These are phyloP conservation scores for Echria macrotheca DNA, from an alignment of 495 filamentous ascomycete genomes.

Conservation along the genomic window DNA sequence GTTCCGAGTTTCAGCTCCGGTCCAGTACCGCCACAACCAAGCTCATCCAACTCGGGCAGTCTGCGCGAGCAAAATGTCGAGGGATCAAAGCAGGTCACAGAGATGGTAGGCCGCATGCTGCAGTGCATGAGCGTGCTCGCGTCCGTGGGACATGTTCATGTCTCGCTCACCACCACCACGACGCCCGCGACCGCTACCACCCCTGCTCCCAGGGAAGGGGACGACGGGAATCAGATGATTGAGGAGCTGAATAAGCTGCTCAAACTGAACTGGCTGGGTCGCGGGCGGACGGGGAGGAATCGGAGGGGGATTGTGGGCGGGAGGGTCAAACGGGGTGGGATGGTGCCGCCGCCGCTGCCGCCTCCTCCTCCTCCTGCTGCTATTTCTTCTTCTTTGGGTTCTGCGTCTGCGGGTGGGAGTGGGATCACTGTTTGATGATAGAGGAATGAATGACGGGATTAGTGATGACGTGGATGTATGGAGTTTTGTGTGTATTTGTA, in stretches of 20 bases:
- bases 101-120: slow-evolving; percentile 91
- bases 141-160: slow-evolving; percentile 45
- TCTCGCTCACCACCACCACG: background rate
- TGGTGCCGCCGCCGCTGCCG: slow-evolving; percentile 4
- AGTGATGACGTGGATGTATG: background rate
- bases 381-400: too few species aligned
- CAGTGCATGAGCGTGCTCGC: slow-evolving; percentile 92
- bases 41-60: slow-evolving; percentile 26
- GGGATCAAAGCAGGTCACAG: slow-evolving; percentile 81
- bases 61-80: slow-evolving; percentile 46
- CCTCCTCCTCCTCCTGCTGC: too few species aligned
- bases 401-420: background rate
- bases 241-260: slow-evolving; percentile 77
- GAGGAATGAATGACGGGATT: too few species aligned
- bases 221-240: slow-evolving; percentile 72
- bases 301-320: slow-evolving; percentile 74
- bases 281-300: slow-evolving; percentile 85
- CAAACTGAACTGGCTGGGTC: slow-evolving; percentile 93
- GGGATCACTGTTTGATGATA: too few species aligned
- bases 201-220: slow-evolving; percentile 24
- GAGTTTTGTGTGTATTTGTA: background rate
- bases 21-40: background rate
- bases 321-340: slow-evolving; percentile 30
- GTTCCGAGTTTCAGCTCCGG: slow-evolving; percentile 22
- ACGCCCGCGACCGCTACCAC: background rate